Evolutionary conservation across 2,329 filamentous ascomycete species (phyloP), one percentile per base, ranked within the genome.

Genomic region (Trichophyton benhamiae): DNA sequence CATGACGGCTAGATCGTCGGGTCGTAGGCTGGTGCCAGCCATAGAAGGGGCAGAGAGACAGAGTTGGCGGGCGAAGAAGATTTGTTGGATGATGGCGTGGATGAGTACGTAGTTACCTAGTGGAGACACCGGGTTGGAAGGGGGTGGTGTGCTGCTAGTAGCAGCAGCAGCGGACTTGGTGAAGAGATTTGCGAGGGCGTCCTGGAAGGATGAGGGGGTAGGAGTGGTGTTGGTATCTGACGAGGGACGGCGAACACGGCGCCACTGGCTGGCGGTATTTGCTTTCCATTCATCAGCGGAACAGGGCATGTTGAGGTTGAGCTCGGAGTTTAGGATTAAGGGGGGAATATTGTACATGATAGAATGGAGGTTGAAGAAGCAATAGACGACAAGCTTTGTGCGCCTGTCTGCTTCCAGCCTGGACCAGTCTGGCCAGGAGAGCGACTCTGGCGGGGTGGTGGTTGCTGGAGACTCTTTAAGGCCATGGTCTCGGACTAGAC

Each of bases 291-390:
- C 77, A 25, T 79, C 77, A 38, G 78, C 78, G 53, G 76, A 78
- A 63, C 78, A 80, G 0, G 82, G 82, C 65, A 85, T 77, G 58
- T 77, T 77, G 64, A 83, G 69, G 59, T 77, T 78, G 58, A 84
- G 68, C 68, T 84, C 80, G 36, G 76, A 75, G 66, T 81, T 83
- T 59, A 82, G 67, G 27, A 85, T 78, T 49, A 83, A 72, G 0
- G 83, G 82, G 30, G 82, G 81, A 13, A 83, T 81, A 68, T 84
- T 82, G 72, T 83, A 85, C 66, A 82, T 82, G 60, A 85, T 82
- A 38, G 79, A 82, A 64, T 84, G 82, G 1, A 85, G 74, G 66
- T 84, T 83, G 63, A 82, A 81, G 65, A 84, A 78, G 69, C 80
- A 78, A 69, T 83, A 80, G 62, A 82, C 78, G 63, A 82, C 79